phyloP scores from a whole-genome alignment of 805 yeast genomes.

The Blastobotrys chiropterorum region DNA sequence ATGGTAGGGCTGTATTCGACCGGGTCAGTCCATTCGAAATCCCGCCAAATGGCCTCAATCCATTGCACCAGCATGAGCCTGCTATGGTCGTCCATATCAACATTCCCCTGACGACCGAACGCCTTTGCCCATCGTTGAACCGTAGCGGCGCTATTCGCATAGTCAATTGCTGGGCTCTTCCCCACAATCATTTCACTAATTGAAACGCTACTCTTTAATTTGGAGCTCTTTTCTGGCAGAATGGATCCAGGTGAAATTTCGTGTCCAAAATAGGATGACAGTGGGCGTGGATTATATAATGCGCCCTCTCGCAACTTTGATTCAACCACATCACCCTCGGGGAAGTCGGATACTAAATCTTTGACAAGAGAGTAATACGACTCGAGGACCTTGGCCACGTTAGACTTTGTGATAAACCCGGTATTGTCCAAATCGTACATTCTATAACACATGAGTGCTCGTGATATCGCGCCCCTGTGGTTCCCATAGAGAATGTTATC shows the following conservation, averaged over 20 bases:
- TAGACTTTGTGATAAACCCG: background rate
- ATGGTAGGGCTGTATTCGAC: background rate
- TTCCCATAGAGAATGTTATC: background rate
- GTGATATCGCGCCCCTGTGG: background rate
- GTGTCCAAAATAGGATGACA: conserved; percentile 1
- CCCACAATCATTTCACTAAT: background rate
- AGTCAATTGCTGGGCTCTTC: background rate
- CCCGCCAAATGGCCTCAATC: conserved; percentile 4
- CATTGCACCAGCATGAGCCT: background rate
- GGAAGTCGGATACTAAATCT: background rate
- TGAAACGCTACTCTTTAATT: background rate
- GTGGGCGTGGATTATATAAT: background rate
- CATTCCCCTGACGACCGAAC: conserved; percentile 2
- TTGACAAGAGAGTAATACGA: conserved; percentile 2
- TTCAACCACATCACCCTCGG: background rate
- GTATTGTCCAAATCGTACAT: conserved; percentile 5
- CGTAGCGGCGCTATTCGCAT: background rate
- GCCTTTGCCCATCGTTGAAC: background rate
- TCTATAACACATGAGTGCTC: background rate
- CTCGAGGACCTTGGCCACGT: background rate
- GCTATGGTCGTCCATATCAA: conserved; percentile 3
- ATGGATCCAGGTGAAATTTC: background rate
- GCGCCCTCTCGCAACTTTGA: background rate
- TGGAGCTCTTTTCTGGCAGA: background rate
- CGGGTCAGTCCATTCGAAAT: conserved; percentile 2